Percentiles rank a stretch among this genome's conserved stretches.
Evolutionary conservation across 306 rosid genomes (phyloP).

Genomic region (Cucumis hystrix): DNA sequence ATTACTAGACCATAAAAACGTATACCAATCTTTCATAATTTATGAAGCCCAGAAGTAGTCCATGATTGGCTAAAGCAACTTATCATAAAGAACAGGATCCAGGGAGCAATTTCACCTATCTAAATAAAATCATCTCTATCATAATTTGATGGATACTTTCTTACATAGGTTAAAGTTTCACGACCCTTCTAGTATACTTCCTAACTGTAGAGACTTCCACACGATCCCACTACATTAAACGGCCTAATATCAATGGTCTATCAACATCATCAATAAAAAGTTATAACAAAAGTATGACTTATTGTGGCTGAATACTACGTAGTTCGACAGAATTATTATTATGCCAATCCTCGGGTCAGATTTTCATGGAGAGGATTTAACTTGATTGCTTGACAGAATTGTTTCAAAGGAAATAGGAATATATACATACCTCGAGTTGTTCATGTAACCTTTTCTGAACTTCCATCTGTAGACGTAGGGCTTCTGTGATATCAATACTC

Average conservation of each 20-base stretch:
- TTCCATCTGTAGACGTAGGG: conserved; percentile 97
- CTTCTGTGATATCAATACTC: conserved; percentile 90
- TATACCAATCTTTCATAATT: background rate
- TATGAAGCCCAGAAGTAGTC: background rate
- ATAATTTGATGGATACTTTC: background rate
- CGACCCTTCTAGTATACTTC: background rate
- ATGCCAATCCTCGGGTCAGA: background rate
- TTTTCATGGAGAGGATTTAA: background rate
- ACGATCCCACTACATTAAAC: background rate
- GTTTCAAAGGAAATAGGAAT: conserved; percentile 3
- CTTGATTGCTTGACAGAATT: background rate
- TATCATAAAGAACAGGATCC: background rate
- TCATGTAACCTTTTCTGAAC: conserved; percentile 95
- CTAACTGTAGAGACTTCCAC: background rate
- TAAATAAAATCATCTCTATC: background rate
- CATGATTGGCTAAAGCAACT: background rate
- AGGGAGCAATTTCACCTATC: background rate
- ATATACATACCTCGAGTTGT: conserved; percentile 78
- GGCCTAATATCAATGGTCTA: background rate
- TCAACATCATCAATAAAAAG: background rate
- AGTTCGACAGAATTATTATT: background rate
- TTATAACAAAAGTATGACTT: background rate
- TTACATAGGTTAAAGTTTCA: background rate
- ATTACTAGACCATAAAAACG: background rate
- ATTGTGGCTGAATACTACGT: background rate